phyloP scores from a whole-genome alignment of 345 rosid species.

The Xanthoceras sorbifolium region DNA sequence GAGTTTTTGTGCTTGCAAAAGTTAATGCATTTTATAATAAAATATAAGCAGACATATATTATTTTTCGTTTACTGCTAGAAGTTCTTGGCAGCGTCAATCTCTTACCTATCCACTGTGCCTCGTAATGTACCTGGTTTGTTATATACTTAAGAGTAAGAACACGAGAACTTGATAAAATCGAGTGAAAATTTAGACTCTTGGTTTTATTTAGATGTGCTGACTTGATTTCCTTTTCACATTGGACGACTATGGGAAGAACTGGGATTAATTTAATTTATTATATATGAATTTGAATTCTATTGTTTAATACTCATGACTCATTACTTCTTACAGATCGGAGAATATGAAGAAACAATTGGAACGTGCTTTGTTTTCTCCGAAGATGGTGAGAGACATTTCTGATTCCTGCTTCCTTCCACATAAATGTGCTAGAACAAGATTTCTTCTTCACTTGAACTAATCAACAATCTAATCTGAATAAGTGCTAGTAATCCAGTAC shows the following conservation, averaged over 20 bases:
- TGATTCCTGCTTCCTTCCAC: not conserved
- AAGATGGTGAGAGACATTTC: constrained; percentile 42
- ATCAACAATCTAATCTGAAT: not conserved
- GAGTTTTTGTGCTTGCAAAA: not conserved
- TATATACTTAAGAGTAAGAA: not conserved
- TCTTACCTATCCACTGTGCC: not conserved
- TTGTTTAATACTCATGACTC: not conserved
- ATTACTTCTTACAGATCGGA: constrained; percentile 44
- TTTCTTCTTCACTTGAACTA: not conserved
- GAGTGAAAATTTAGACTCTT: not conserved
- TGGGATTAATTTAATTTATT: not conserved
- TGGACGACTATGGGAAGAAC: not conserved
- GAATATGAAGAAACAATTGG: constrained; percentile 67
- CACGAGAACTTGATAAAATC: not conserved
- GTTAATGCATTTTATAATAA: too few species aligned
- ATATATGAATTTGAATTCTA: not conserved
- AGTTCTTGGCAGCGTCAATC: not conserved
- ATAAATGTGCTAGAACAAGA: not conserved
- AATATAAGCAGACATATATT: not conserved
- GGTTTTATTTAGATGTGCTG: not conserved
- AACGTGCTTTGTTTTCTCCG: constrained; percentile 50
- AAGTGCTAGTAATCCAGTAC: not conserved
- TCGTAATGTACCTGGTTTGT: not conserved
- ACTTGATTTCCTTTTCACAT: not conserved
- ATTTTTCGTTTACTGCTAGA: not conserved